Percentiles rank a stretch among this genome's conserved stretches.
Conservation (phyloP, 192 early-diverging fungal genomes). For the Oehlia diaphana region DNA sequence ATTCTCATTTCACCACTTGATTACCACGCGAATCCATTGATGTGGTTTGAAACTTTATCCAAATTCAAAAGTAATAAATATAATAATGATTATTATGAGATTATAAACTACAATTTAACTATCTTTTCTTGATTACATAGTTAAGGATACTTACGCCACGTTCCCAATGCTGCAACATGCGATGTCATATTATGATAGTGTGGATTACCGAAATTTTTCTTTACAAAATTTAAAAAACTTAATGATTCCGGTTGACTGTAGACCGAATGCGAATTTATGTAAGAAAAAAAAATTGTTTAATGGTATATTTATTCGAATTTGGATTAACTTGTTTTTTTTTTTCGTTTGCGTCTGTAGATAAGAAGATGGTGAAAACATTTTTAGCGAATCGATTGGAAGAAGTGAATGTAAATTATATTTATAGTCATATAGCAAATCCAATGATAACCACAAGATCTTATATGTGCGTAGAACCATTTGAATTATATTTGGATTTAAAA, state of each 20-base stretch:
- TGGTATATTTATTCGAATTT: neutral
- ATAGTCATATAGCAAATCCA: conserved; percentile 76
- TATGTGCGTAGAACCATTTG: conserved; percentile 70
- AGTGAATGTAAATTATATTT: conserved; percentile 68
- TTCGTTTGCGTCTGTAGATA: conserved; percentile 32
- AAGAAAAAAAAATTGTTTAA: neutral
- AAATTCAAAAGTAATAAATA: conserved; percentile 39
- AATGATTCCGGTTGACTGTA: conserved; percentile 58
- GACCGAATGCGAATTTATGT: conserved; percentile 48
- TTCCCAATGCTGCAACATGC: conserved; percentile 63
- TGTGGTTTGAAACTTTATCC: conserved; percentile 41
- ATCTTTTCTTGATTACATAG: conserved; percentile 28
- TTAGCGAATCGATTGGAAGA: conserved; percentile 64
- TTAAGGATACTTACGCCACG: conserved; percentile 69
- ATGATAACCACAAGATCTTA: conserved; percentile 81
- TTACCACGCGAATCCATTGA: conserved; percentile 33
- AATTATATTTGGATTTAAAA: conserved; percentile 63
- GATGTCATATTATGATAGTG: conserved; percentile 33
- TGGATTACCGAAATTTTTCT: conserved; percentile 48
- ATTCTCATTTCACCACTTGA: conserved; percentile 36
- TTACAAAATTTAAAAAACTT: conserved; percentile 60
- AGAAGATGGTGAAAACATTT: conserved; percentile 61
- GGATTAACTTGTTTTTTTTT: neutral
- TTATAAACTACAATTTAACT: neutral
- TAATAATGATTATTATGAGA: neutral